phyloP scores from a whole-genome alignment of 2,329 filamentous ascomycete genomes.

The Aspergillus pseudoterreus region DNA sequence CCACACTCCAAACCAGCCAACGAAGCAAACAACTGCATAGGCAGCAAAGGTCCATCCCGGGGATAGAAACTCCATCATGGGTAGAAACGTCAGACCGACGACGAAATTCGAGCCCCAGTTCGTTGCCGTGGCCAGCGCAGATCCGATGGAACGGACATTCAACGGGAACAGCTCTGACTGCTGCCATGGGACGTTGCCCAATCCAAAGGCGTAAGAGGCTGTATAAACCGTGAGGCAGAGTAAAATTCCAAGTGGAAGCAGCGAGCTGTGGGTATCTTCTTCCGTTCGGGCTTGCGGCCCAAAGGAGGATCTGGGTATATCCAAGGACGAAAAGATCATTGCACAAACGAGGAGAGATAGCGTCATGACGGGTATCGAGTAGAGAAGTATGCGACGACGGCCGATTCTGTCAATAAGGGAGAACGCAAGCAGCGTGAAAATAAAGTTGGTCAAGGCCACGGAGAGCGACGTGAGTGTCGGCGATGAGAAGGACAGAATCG shows the following conservation, averaged over 20 bases:
- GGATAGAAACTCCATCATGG: conserved; percentile 73
- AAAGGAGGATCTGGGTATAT: conserved; percentile 35
- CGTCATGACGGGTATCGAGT: conserved; percentile 81
- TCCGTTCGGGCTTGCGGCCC: conserved; percentile 15
- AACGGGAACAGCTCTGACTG: conserved; percentile 85
- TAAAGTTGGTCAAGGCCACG: conserved; percentile 78
- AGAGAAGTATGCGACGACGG: conserved; percentile 73
- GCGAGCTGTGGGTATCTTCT: conserved; percentile 13
- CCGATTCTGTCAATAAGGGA: conserved; percentile 75
- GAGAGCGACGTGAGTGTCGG: conserved; percentile 77
- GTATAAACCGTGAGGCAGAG: conserved; percentile 78
- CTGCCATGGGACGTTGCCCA: conserved; percentile 95
- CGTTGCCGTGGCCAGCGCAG: conserved; percentile 64
- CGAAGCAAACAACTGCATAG: conserved; percentile 68
- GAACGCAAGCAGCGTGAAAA: conserved; percentile 73
- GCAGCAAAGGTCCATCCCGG: conserved; percentile 74
- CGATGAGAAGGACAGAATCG: conserved; percentile 70
- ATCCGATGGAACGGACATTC: conserved; percentile 60
- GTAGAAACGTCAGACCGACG: conserved; percentile 80
- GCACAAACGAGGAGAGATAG: conserved; percentile 67
- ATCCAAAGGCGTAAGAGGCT: conserved; percentile 76
- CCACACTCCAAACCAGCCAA: conserved; percentile 67
- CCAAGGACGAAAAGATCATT: conserved; percentile 66
- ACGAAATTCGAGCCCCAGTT: conserved; percentile 88
- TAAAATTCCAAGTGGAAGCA: conserved; percentile 58